These are phyloP conservation scores for Aspergillus chevalieri DNA, from an alignment of 2,329 filamentous ascomycete species.

Conservation along the genomic window DNA sequence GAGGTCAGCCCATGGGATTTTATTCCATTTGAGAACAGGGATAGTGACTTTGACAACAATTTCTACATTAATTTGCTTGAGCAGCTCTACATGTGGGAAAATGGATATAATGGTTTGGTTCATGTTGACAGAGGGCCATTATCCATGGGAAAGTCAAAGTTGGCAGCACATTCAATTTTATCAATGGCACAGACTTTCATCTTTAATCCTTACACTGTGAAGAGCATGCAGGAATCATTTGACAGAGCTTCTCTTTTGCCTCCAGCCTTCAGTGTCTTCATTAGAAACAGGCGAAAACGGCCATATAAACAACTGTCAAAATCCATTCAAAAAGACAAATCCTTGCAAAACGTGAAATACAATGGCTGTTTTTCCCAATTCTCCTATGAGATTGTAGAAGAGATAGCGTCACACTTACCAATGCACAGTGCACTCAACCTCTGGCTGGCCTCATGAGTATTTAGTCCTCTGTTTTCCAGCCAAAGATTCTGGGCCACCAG, in stretches of 20 bases:
- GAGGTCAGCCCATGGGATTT: no score
- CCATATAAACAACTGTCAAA: not conserved
- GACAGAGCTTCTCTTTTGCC: not conserved
- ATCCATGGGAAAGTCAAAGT: no score
- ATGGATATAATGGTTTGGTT: not conserved
- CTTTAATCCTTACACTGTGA: no score
- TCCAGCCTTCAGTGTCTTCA: no score
- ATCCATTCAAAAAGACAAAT: no score
- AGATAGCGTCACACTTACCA: constrained; percentile 4
- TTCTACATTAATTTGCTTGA: not conserved
- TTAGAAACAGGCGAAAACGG: not conserved
- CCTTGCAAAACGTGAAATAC: no score
- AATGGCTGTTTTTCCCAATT: constrained; percentile 2
- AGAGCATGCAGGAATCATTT: not conserved
- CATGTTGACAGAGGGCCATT: no score
- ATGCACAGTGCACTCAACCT: constrained; percentile 2
- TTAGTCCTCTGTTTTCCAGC: constrained; percentile 5
- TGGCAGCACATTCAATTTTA: no score
- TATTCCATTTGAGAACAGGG: not conserved
- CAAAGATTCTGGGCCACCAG: constrained; percentile 7
- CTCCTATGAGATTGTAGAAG: constrained; percentile 6
- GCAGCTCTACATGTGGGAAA: not conserved
- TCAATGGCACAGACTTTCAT: no score
- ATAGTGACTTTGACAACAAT: not conserved
- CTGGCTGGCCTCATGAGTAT: constrained; percentile 2